Base-by-base conservation (phyloP, 371 early-diverging fungal species). In the Paraphysoderma sedebokerense region DNA sequence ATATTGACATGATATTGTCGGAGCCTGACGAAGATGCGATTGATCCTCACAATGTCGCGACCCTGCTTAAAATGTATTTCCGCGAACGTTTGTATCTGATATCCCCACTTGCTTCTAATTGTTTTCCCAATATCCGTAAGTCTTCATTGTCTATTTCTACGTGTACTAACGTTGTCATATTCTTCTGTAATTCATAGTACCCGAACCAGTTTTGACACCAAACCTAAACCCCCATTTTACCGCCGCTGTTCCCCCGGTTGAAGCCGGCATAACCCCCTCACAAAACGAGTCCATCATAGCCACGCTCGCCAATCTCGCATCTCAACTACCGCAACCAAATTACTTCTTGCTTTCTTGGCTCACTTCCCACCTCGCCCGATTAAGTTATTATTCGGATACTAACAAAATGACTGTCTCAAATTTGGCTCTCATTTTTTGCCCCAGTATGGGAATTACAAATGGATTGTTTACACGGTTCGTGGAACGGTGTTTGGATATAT, bases 401-500 rank as follows among this genome's bases (percentile, higher is more conserved):
- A 87, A 83, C 56, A 72, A 77, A 48, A 87, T 87, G 87, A 81
- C 72, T 9, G 66, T 76, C 5, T 70, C 76, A 12, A 87, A 87
- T 54, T 66, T 87, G 20, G 82, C 79, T 0, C 68, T 85, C 15
- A 79, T 87, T 1, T 87, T 87, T 58, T 74, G 80, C 26, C 85
- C 85, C 6, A 85, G 81, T 0, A 59, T 85, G 2, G 74, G 77
- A 20, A 74, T 87, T 17, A 74, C 79, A 1, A 75, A 83, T 28
- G 65, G 68, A 5, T 56, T 88, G 13, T 82, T 86, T 13, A 62
- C 60, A 19, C 44, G 65, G 41, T 53, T 73, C 58, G 49, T 71
- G 53, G 61, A 26, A 4, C 23, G 31, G 19, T 6, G 29, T 7
- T 8, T 24, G 12, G 26, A 42, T 5, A n/a, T 42, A 19, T 42